Conservation (phyloP, 2,329 filamentous ascomycete species). For the Basipetospora chlamydospora region DNA sequence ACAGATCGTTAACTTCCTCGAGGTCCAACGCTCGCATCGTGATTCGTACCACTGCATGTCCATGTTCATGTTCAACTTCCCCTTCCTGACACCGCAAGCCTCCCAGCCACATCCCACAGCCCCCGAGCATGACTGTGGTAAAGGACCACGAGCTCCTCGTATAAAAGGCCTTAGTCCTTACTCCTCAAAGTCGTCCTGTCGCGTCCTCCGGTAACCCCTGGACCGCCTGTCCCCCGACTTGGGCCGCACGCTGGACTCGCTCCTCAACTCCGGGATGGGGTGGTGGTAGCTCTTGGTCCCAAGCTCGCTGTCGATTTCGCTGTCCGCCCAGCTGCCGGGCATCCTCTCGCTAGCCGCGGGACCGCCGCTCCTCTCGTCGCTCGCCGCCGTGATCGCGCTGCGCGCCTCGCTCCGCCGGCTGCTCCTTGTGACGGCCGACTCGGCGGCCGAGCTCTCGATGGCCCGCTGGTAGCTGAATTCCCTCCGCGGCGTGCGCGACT, state of each 20-base stretch:
- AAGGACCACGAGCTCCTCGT: too few relatives aligned
- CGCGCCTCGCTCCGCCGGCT: slow-evolving; percentile 9
- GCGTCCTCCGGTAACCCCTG: slow-evolving; percentile 19
- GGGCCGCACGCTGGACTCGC: slow-evolving; percentile 12
- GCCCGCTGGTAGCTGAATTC: slow-evolving; percentile 41
- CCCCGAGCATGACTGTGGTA: too few relatives aligned
- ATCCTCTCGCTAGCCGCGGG: slow-evolving; percentile 11
- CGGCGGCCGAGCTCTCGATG: slow-evolving; percentile 17
- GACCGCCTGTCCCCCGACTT: slow-evolving; percentile 17
- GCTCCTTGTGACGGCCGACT: slow-evolving; percentile 15
- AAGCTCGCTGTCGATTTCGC: slow-evolving; percentile 30
- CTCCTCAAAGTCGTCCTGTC: slow-evolving; percentile 15
- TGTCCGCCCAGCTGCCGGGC: slow-evolving; percentile 23
- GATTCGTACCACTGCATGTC: too few relatives aligned
- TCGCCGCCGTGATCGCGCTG: slow-evolving; percentile 13
- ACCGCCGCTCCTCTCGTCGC: slow-evolving; percentile 13
- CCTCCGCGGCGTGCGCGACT: slow-evolving; percentile 12
- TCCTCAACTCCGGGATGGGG: slow-evolving; percentile 35
- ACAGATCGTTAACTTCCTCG: too few relatives aligned
- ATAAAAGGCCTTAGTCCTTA: too few relatives aligned
- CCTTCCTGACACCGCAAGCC: too few relatives aligned
- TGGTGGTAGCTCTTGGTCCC: slow-evolving; percentile 45
- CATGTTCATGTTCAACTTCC: too few relatives aligned
- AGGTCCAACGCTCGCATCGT: too few relatives aligned
- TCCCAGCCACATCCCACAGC: too few relatives aligned